Evolutionary conservation across 2,329 filamentous ascomycete species (phyloP).

Genomic region (Pestalotiopsis sp.): DNA sequence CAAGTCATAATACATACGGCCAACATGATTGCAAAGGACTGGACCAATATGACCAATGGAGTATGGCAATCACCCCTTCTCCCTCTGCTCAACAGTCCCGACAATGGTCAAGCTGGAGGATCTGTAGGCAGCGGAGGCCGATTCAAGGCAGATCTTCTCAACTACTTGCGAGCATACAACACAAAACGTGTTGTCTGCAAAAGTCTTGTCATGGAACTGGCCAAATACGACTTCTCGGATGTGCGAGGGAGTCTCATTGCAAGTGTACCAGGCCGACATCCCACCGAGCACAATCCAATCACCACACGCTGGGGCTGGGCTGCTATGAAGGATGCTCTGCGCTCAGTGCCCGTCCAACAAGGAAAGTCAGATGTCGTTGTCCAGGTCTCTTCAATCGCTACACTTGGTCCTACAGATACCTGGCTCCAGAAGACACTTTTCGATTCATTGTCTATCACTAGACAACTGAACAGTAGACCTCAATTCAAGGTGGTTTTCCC

Average conservation of each 20-base stretch:
- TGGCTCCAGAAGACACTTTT: conserved; percentile 74
- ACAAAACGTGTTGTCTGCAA: conserved; percentile 53
- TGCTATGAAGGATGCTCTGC: conserved; percentile 63
- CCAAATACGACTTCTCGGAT: conserved; percentile 67
- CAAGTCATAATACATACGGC: conserved; percentile 87
- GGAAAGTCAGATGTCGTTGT: conserved; percentile 53
- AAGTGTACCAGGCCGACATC: conserved; percentile 73
- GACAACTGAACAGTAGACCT: conserved; percentile 35
- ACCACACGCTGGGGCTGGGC: conserved; percentile 82
- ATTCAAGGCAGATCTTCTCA: conserved; percentile 77
- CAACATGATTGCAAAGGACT: conserved; percentile 88
- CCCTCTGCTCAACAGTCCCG: conserved; percentile 43
- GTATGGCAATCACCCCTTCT: conserved; percentile 78
- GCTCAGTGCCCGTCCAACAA: conserved; percentile 48
- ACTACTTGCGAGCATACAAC: conserved; percentile 74
- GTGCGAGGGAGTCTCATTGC: conserved; percentile 75
- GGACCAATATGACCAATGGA: conserved; percentile 85
- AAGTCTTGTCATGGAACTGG: conserved; percentile 59
- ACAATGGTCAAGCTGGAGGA: conserved; percentile 17
- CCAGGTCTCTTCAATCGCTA: conserved; percentile 82
- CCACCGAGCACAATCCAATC: conserved; percentile 44
- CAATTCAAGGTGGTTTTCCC: conserved; percentile 78
- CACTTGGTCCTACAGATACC: conserved; percentile 68
- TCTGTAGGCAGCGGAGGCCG: conserved; percentile 62
- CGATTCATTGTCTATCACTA: conserved; percentile 33